phyloP scores from a whole-genome alignment of 306 rosid genomes.

The Quercus wislizeni region DNA sequence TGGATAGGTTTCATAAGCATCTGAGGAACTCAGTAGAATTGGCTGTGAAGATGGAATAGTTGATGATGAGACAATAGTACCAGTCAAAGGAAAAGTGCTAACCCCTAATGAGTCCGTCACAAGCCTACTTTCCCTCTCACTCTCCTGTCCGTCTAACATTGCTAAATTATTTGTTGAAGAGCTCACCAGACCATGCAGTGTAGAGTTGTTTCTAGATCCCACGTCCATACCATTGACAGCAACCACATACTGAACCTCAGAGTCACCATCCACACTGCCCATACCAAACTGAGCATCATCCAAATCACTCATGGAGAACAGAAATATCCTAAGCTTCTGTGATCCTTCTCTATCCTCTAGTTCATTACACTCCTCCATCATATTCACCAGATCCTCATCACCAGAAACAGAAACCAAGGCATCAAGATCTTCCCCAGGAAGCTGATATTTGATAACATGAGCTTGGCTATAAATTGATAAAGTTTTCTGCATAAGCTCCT shows the following conservation, averaged over 20 bases:
- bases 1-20: conserved; percentile 37
- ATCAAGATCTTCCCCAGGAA: conserved; percentile 96
- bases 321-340: conserved; percentile 65
- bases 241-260: conserved; percentile 63
- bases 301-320: conserved; percentile 62
- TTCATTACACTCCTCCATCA: conserved; percentile 76
- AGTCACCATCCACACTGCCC: conserved; percentile 56
- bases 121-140: conserved; percentile 40
- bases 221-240: conserved; percentile 81
- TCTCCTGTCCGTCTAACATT: conserved; percentile 36
- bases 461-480: conserved; percentile 57
- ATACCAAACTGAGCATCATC: conserved; percentile 62
- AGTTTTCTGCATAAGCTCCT: conserved; percentile 59
- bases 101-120: conserved; percentile 26
- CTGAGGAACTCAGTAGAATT: conserved; percentile 35
- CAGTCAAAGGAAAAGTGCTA: conserved; percentile 27
- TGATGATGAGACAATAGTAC: conserved; percentile 28
- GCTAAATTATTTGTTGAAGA: conserved; percentile 39
- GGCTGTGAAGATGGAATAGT: conserved; percentile 35
- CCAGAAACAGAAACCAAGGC: conserved; percentile 84
- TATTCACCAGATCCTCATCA: conserved; percentile 75
- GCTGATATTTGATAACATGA: conserved; percentile 74
- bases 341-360: conserved; percentile 45
- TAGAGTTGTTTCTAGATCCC: conserved; percentile 51
- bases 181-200: conserved; percentile 36